Conservation (phyloP, 495 filamentous ascomycete genomes). For the Rhizodiscina lignyota region DNA sequence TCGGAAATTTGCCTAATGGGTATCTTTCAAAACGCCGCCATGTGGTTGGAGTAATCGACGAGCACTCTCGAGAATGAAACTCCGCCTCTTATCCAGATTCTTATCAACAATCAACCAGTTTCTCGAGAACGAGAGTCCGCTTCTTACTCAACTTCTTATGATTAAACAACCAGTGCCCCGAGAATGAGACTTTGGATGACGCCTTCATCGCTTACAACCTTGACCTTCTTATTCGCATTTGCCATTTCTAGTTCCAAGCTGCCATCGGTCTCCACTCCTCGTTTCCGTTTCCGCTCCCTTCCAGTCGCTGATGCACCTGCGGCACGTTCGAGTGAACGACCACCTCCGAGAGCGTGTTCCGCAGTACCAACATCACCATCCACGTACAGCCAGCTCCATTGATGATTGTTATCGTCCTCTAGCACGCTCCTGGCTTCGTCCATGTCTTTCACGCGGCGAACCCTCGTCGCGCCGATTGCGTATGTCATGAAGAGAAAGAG, state of each 20-base stretch:
- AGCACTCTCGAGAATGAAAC: too few relatives aligned
- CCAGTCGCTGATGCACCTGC: constrained; percentile 6
- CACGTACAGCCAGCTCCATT: constrained; percentile 70
- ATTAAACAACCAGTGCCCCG: constrained; percentile 48
- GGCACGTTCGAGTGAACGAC: too few relatives aligned
- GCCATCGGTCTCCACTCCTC: constrained; percentile 28
- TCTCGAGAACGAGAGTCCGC: too few relatives aligned
- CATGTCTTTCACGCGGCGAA: constrained; percentile 47
- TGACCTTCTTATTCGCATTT: constrained; percentile 36
- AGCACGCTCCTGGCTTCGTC: constrained; percentile 43
- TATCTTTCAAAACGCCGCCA: too few relatives aligned
- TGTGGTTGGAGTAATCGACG: too few relatives aligned
- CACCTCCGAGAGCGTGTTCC: constrained; percentile 27
- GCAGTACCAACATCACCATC: constrained; percentile 35
- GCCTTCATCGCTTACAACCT: constrained; percentile 66
- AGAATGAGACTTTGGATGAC: constrained; percentile 88
- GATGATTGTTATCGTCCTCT: constrained; percentile 14
- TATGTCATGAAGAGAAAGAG: constrained; percentile 59
- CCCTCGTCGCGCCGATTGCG: constrained; percentile 52
- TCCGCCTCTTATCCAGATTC: too few relatives aligned
- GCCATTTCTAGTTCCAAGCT: constrained; percentile 13
- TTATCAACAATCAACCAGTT: too few relatives aligned
- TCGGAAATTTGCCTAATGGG: too few relatives aligned
- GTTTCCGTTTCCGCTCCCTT: too few relatives aligned
- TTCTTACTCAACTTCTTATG: neutral